These are phyloP conservation scores for Sporothrix globosa DNA, from an alignment of 2,329 filamentous ascomycete genomes.

Conservation along the genomic window DNA sequence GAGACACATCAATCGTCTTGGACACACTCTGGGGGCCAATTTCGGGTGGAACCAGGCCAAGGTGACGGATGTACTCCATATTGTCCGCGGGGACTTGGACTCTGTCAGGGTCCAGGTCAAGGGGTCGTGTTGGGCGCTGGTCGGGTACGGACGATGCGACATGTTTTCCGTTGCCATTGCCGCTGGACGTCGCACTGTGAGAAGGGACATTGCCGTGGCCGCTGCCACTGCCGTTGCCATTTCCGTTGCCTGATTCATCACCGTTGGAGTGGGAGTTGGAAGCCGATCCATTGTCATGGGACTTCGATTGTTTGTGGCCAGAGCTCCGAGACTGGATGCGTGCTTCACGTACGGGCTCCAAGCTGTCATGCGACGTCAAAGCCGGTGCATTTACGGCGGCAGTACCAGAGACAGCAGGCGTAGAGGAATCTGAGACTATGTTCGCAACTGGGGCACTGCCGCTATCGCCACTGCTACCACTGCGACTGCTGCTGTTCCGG, in stretches of 20 bases:
- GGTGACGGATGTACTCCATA: constrained; percentile 75
- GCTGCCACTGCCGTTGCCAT: constrained; percentile 23
- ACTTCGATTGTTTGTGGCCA: constrained; percentile 47
- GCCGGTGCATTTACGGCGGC: neutral
- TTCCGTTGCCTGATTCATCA: constrained; percentile 43
- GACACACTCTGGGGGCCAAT: constrained; percentile 50
- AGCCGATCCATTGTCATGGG: constrained; percentile 50
- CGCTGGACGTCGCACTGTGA: constrained; percentile 32
- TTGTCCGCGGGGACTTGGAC: constrained; percentile 75
- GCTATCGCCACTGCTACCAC: neutral
- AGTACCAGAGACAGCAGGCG: neutral
- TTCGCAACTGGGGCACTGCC: neutral
- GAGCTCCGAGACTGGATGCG: constrained; percentile 48
- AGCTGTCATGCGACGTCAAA: neutral
- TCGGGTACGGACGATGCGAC: constrained; percentile 54
- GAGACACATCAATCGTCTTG: constrained; percentile 52
- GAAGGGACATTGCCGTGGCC: constrained; percentile 36
- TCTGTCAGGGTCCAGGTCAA: constrained; percentile 78
- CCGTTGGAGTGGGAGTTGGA: constrained; percentile 56
- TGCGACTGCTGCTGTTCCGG: neutral
- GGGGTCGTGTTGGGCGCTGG: constrained; percentile 75
- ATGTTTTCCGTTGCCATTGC: constrained; percentile 43
- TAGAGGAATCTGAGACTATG: neutral
- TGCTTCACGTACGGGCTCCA: constrained; percentile 50
- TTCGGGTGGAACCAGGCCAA: constrained; percentile 67